phyloP scores from a whole-genome alignment of 2,329 filamentous ascomycete species.

The Fusarium irregulare region DNA sequence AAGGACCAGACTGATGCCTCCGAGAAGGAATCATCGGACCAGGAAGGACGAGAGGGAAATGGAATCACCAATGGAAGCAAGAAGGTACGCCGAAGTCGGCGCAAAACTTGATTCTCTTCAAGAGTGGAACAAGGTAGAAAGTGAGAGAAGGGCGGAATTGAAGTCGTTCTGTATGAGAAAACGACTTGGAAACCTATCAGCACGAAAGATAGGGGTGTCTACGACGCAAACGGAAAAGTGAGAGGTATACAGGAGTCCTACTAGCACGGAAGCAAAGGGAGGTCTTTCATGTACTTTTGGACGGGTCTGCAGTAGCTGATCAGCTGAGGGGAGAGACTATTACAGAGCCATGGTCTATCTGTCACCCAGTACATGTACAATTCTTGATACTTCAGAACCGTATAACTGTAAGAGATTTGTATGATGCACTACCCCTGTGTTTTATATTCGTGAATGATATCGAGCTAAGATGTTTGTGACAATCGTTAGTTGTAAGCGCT shows the following conservation, averaged over 20 bases:
- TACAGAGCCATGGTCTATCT: neutral
- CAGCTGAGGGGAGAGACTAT: neutral
- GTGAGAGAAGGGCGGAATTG: neutral
- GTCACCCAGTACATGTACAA: neutral
- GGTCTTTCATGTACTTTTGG: neutral
- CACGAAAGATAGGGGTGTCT: neutral
- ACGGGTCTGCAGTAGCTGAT: neutral
- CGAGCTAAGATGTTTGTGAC: neutral
- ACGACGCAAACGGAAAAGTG: neutral
- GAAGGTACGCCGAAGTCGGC: neutral
- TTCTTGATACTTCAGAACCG: neutral
- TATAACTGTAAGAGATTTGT: neutral
- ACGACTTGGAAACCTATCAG: neutral
- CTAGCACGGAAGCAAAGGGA: neutral
- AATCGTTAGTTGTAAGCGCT: neutral
- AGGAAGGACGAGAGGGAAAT: constrained; percentile 4
- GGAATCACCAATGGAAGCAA: constrained; percentile 1
- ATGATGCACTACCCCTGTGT: neutral
- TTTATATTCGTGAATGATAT: neutral
- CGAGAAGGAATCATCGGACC: neutral
- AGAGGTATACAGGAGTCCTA: neutral
- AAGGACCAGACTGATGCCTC: neutral
- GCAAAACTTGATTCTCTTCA: neutral
- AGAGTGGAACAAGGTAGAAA: neutral
- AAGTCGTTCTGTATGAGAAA: neutral